Percentiles rank a stretch among this genome's conserved stretches.
These are phyloP conservation scores for maize (Zea mays) DNA, from an alignment of 176 grass and related monocot species.

Conservation along the genomic window Zm-B73-REFERENCE-NAM-5.0 NC_050098.1:10064501-10065000, in stretches of 20 bases:
- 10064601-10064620: neutral
- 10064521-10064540: neutral
- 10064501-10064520: neutral
- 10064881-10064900: neutral
- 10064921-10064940: constrained; percentile 60
- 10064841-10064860: neutral
- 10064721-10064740: neutral
- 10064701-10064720: neutral
- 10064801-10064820: constrained; percentile 87
- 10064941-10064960: neutral
- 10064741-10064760: constrained; percentile 29
- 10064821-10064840: constrained; percentile 68
- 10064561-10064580: constrained; percentile 28
- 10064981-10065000: constrained; percentile 38
- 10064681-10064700: neutral
- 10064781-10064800: constrained; percentile 76
- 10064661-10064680: too few relatives aligned
- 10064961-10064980: neutral
- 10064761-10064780: constrained; percentile 76
- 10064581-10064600: neutral
- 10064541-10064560: constrained; percentile 6
- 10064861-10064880: neutral
- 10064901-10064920: constrained; percentile 41
- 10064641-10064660: neutral
- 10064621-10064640: constrained; percentile 14